Conservation (phyloP, 2,329 filamentous ascomycete genomes). For the Cryphonectria nitschkei region DNA sequence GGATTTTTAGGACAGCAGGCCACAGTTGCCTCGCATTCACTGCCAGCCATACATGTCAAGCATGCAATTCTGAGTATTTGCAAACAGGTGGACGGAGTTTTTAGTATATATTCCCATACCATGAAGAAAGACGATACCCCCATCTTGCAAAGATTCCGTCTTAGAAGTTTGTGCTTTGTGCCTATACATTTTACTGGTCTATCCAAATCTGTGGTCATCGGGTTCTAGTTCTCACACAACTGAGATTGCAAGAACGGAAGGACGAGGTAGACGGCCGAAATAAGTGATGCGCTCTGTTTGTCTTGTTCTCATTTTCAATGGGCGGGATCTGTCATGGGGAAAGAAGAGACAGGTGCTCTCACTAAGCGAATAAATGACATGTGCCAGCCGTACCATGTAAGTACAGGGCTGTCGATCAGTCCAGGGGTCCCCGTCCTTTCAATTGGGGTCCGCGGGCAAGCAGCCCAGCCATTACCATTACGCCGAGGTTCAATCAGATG, state of each 20-base stretch:
- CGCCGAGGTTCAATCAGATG: slow-evolving; percentile 22
- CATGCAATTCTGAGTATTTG: neutral
- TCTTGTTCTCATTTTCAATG: neutral
- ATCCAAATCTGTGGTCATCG: neutral
- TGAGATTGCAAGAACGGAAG: neutral
- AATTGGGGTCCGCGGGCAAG: slow-evolving; percentile 15
- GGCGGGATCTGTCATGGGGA: neutral
- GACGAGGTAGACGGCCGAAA: no score
- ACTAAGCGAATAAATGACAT: neutral
- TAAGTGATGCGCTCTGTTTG: neutral
- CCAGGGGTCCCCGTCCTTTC: neutral
- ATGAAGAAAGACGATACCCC: neutral
- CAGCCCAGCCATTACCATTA: slow-evolving; percentile 3
- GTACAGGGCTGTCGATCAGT: neutral
- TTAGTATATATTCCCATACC: neutral
- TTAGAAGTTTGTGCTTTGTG: neutral
- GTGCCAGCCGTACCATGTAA: neutral
- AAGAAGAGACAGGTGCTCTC: neutral
- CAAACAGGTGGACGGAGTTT: neutral
- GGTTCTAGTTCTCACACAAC: accelerated
- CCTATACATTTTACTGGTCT: neutral
- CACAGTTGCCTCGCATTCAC: neutral
- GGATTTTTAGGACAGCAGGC: slow-evolving; percentile 13
- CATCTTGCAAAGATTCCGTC: neutral
- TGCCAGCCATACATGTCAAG: neutral